Conservation (phyloP, 2,329 filamentous ascomycete species). For the Exophiala lecanii-corni region DNA sequence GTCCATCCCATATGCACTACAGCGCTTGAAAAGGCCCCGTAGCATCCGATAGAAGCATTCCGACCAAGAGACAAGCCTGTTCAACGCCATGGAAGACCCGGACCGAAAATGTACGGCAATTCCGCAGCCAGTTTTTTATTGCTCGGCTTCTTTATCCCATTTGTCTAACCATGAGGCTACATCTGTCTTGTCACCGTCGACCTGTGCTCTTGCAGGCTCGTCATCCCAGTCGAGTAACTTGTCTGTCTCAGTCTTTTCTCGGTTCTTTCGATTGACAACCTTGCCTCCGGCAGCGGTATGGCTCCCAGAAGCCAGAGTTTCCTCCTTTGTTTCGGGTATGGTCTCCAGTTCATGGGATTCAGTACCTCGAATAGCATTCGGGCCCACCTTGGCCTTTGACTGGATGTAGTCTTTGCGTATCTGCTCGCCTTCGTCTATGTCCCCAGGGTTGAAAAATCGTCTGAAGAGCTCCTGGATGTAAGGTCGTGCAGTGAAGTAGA, state of each 20-base stretch:
- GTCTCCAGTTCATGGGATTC: slow-evolving; percentile 8
- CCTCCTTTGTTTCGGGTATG: slow-evolving; percentile 11
- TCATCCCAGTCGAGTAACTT: slow-evolving; percentile 28
- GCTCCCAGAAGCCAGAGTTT: slow-evolving; percentile 11
- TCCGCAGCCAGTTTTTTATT: too few species aligned
- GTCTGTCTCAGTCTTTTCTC: slow-evolving; percentile 23
- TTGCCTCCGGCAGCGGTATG: slow-evolving; percentile 11
- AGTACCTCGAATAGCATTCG: slow-evolving; percentile 23
- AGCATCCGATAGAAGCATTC: too few species aligned
- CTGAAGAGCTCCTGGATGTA: slow-evolving; percentile 22
- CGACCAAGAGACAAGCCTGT: too few species aligned
- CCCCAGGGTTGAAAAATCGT: slow-evolving; percentile 15
- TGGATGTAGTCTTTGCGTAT: slow-evolving; percentile 16
- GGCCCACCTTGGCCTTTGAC: slow-evolving; percentile 21
- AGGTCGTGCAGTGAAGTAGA: slow-evolving; percentile 23
- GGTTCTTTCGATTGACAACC: slow-evolving; percentile 24
- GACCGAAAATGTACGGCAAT: too few species aligned
- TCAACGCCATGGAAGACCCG: too few species aligned
- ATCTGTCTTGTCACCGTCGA: slow-evolving; percentile 20
- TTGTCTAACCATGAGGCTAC: slow-evolving; percentile 26
- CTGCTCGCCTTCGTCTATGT: slow-evolving; percentile 17
- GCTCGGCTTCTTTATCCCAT: slow-evolving; percentile 18
- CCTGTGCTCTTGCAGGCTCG: slow-evolving; percentile 17
- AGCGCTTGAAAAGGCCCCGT: too few species aligned
- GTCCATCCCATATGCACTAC: too few species aligned